A percentile compares a stretch with the other conserved stretches of the same genome.
Conservation (phyloP, 2,329 filamentous ascomycete genomes). For the Metarhizium rileyi region DNA sequence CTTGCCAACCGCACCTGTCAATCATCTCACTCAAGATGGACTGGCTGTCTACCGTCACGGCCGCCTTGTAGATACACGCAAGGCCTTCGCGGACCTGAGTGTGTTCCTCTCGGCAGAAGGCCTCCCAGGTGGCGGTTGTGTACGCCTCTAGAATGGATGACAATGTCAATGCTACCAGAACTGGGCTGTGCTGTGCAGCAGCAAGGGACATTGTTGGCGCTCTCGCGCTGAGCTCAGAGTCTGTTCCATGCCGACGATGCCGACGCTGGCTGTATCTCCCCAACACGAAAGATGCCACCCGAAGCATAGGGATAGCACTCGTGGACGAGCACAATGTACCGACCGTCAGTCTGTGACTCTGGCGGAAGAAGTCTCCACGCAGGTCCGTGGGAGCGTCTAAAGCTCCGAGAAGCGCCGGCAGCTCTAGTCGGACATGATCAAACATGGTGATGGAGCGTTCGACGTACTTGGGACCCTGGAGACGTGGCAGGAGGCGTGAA, state of each 20-base stretch:
- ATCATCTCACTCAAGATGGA: conserved; percentile 12
- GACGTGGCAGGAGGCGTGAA: conserved; percentile 11
- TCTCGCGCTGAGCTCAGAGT: neutral
- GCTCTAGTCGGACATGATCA: conserved; percentile 18
- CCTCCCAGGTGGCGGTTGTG: neutral
- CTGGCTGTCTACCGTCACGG: neutral
- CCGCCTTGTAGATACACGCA: neutral
- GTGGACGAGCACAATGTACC: neutral
- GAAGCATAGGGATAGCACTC: neutral
- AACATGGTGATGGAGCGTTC: conserved; percentile 25
- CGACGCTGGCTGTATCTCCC: neutral
- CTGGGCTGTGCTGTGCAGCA: conserved; percentile 15
- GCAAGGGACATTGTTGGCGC: neutral
- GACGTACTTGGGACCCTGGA: conserved; percentile 10
- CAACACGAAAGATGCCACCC: neutral
- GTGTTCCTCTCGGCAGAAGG: neutral
- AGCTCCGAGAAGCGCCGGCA: conserved; percentile 18
- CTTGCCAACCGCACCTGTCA: conserved; percentile 20
- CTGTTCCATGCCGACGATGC: neutral
- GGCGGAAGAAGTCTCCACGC: conserved; percentile 17
- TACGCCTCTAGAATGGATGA: conserved; percentile 12
- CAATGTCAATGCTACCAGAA: conserved; percentile 12
- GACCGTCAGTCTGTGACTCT: neutral
- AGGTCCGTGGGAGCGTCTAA: conserved; percentile 9
- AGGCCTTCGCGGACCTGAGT: neutral